Conservation (phyloP, 768 basidiomycete species). For the Amanita phalloides region DNA sequence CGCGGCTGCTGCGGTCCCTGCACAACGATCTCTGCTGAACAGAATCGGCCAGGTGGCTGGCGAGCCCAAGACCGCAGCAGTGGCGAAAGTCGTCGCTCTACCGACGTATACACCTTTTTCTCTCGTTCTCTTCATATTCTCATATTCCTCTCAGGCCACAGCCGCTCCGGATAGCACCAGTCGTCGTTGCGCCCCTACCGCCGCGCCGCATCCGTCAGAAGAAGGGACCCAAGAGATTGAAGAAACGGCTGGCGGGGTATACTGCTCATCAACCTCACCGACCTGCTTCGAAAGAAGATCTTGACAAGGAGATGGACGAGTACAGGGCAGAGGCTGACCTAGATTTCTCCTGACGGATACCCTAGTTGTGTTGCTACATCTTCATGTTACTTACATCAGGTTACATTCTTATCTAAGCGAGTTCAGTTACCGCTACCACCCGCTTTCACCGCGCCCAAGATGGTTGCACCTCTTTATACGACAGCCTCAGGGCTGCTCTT, state of each 20-base stretch:
- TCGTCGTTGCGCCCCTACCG: slow-evolving; percentile 13
- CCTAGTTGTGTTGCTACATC: slow-evolving; percentile 1
- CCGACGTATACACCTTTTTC: not conserved
- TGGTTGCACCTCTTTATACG: slow-evolving; percentile 95
- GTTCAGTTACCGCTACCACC: not conserved
- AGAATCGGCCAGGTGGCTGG: slow-evolving; percentile 16
- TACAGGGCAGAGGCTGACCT: slow-evolving; percentile 41
- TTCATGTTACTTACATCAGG: not conserved
- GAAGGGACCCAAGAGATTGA: slow-evolving; percentile 68
- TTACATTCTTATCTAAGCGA: not conserved
- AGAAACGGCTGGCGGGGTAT: slow-evolving; percentile 27
- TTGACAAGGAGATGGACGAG: slow-evolving; percentile 77
- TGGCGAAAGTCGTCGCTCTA: not conserved
- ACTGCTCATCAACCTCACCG: not conserved
- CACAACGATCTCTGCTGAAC: slow-evolving; percentile 17
- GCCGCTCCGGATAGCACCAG: not conserved
- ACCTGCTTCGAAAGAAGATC: slow-evolving; percentile 36
- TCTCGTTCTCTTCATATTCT: not conserved
- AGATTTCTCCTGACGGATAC: slow-evolving; percentile 2
- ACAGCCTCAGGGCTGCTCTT: slow-evolving; percentile 82
- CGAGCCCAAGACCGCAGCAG: slow-evolving; percentile 8
- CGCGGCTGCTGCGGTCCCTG: slow-evolving; percentile 10
- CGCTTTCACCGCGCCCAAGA: slow-evolving; percentile 15
- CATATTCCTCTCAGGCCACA: slow-evolving; percentile 4
- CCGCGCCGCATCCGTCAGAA: slow-evolving; percentile 39